Conservation (phyloP, 441 rosid genomes). For the Breynia disticha region DNA sequence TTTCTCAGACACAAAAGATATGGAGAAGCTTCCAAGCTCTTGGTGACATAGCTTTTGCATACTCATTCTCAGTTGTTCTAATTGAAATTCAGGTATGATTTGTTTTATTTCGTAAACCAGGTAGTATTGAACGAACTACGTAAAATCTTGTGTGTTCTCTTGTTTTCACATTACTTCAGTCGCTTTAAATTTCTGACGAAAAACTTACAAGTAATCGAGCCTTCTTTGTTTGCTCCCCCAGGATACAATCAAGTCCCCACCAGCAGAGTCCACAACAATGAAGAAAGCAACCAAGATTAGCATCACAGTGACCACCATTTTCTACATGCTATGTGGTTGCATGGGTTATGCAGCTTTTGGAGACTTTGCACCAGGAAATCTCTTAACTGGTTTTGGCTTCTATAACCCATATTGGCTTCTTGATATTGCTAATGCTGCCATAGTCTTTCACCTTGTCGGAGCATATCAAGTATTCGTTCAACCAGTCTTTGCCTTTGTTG, state of each 20-base stretch:
- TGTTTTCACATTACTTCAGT: no score
- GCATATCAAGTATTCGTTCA: conserved; percentile 67
- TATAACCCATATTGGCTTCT: conserved; percentile 63
- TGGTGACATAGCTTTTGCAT: conserved; percentile 68
- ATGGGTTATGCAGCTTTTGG: conserved; percentile 71
- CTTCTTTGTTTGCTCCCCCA: conserved; percentile 9
- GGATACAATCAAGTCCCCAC: conserved; percentile 60
- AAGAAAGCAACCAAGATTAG: conserved; percentile 45
- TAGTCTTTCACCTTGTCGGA: conserved; percentile 54
- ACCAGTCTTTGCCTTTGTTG: conserved; percentile 56
- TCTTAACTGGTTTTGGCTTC: conserved; percentile 57
- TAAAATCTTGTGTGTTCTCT: no score
- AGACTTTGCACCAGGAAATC: conserved; percentile 52
- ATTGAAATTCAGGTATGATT: conserved; percentile 52
- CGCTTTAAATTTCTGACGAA: no score
- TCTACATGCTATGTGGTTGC: conserved; percentile 66
- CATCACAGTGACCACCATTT: conserved; percentile 39
- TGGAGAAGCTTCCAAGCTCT: conserved; percentile 75
- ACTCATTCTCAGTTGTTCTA: conserved; percentile 60
- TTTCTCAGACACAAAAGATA: conserved; percentile 49
- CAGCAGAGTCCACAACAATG: conserved; percentile 54
- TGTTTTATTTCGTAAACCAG: background rate
- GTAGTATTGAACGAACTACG: no score
- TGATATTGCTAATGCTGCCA: conserved; percentile 61
- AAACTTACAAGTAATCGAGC: background rate